These are phyloP conservation scores for Russula griseocarnosa DNA, from an alignment of 768 basidiomycete genomes.

Conservation along the genomic window DNA sequence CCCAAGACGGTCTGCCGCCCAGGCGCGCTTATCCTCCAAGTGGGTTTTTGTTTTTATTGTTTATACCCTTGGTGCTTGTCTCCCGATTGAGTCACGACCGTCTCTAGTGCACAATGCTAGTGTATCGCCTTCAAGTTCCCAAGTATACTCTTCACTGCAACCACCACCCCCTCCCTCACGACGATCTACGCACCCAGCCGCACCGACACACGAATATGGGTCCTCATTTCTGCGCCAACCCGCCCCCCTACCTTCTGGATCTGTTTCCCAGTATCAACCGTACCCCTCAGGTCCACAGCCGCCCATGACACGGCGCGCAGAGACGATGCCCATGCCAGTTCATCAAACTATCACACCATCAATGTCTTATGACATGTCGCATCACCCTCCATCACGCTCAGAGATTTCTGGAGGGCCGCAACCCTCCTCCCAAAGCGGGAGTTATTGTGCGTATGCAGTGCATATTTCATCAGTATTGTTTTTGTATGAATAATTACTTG, in stretches of 20 bases:
- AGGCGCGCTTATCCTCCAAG: not conserved
- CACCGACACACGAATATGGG: not conserved
- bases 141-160: not conserved
- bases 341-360: not conserved
- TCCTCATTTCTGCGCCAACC: not conserved
- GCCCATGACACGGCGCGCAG: not conserved
- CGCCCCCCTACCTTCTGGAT: not conserved
- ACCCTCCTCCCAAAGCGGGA: not conserved
- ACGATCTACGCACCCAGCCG: not conserved
- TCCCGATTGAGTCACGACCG: not conserved
- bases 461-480: too few relatives aligned
- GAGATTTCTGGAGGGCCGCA: not conserved
- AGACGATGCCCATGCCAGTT: not conserved
- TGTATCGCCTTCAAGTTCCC: not conserved
- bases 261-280: not conserved
- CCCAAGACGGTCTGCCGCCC: not conserved
- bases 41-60: not conserved
- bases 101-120: not conserved
- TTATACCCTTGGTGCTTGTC: not conserved
- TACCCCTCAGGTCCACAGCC: not conserved
- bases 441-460: not conserved
- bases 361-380: not conserved
- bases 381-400: not conserved
- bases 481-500: not conserved
- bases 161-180: not conserved